Conservation (phyloP, 2,329 filamentous ascomycete genomes). For the Colletotrichum sansevieriae region DNA sequence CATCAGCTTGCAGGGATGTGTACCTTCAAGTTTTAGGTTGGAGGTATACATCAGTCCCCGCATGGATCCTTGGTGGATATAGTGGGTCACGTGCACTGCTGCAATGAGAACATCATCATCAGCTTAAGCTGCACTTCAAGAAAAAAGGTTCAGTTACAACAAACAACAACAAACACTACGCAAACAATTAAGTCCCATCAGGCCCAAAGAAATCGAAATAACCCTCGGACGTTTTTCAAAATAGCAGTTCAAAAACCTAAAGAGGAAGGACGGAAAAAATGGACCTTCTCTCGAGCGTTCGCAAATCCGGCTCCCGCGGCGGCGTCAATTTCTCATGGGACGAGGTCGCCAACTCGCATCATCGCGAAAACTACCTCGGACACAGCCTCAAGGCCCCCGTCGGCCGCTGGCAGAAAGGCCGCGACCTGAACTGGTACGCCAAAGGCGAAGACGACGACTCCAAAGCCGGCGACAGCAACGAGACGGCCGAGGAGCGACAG, state of each 20-base stretch:
- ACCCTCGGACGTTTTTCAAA: too few relatives aligned
- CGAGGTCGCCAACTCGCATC: constrained; percentile 86
- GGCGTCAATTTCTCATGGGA: constrained; percentile 98
- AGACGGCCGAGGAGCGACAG: constrained; percentile 70
- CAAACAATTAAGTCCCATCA: neutral
- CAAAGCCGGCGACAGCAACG: constrained; percentile 64
- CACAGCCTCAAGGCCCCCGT: constrained; percentile 94
- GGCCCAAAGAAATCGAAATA: neutral
- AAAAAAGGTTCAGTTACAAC: too few relatives aligned
- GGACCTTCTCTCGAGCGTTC: constrained; percentile 93
- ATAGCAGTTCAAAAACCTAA: too few relatives aligned
- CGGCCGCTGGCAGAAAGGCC: constrained; percentile 89
- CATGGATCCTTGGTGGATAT: neutral
- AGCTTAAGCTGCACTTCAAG: too few relatives aligned
- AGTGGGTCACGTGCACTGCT: neutral
- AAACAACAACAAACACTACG: too few relatives aligned
- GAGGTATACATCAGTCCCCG: too few relatives aligned
- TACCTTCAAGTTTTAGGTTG: neutral
- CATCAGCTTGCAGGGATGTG: constrained; percentile 22
- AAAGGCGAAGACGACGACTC: constrained; percentile 63
- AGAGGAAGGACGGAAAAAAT: constrained; percentile 52
- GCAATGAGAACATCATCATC: too few relatives aligned
- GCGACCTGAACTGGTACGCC: constrained; percentile 75
- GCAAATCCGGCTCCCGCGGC: constrained; percentile 90
- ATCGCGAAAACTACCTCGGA: constrained; percentile 91